Conservation (phyloP, 2,329 filamentous ascomycete genomes). For the Fusarium secorum region DNA sequence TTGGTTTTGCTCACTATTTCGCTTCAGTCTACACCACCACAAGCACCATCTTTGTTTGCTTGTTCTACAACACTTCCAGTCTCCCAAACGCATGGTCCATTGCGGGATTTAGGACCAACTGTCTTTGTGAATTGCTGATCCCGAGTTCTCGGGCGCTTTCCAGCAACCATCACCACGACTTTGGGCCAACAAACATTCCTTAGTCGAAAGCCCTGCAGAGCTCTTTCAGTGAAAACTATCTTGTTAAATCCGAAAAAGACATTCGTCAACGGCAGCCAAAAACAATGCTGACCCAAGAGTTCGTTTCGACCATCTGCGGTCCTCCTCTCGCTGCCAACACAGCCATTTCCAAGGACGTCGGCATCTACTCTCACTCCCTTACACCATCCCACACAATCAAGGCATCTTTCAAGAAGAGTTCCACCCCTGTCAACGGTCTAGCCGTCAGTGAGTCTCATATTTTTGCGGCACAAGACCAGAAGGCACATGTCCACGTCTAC, state of each 20-base stretch:
- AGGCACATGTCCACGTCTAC: constrained; percentile 93
- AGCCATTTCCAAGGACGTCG: constrained; percentile 77
- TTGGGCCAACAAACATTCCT: constrained; percentile 28
- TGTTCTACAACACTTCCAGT: constrained; percentile 15
- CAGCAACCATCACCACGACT: neutral
- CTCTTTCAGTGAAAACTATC: neutral
- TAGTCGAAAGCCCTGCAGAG: neutral
- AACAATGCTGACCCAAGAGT: constrained; percentile 66
- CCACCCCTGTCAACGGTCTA: constrained; percentile 78
- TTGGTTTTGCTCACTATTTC: constrained; percentile 1
- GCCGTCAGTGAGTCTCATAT: constrained; percentile 83
- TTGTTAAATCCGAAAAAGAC: neutral
- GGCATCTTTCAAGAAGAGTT: constrained; percentile 89
- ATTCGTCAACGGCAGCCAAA: neutral
- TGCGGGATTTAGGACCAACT: constrained; percentile 3
- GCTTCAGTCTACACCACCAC: constrained; percentile 1
- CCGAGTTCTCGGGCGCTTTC: neutral
- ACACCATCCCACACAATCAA: constrained; percentile 80
- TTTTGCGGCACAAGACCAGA: constrained; percentile 90
- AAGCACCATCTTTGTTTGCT: constrained; percentile 16
- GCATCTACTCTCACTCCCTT: constrained; percentile 85
- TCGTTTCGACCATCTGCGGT: constrained; percentile 66
- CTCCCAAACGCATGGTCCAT: constrained; percentile 3
- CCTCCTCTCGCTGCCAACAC: constrained; percentile 68
- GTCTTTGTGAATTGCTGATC: constrained; percentile 4